A percentile compares a stretch with the other conserved stretches of the same genome.
phyloP scores from a whole-genome alignment of 2,329 filamentous ascomycete genomes.

The Beauveria scarabaeidicola region DNA sequence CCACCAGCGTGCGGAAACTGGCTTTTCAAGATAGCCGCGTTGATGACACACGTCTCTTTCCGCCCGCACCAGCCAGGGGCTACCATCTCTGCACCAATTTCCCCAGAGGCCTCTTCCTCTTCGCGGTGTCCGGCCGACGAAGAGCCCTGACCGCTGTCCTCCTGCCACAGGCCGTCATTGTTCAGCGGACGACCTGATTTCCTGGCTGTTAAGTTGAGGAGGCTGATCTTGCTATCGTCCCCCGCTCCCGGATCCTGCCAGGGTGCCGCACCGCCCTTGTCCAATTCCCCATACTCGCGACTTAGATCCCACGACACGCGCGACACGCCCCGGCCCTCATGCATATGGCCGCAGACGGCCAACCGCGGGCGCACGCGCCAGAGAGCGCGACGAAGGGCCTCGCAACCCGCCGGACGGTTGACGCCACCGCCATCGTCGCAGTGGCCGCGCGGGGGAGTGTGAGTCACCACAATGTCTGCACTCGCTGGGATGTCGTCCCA shows the following conservation, averaged over 20 bases:
- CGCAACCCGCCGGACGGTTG: slow-evolving; percentile 46
- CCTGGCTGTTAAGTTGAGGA: not conserved
- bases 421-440: slow-evolving; percentile 40
- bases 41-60: slow-evolving; percentile 68
- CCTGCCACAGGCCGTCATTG: slow-evolving; percentile 1
- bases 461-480: slow-evolving; percentile 60
- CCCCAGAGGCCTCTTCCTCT: not conserved
- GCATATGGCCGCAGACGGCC: slow-evolving; percentile 64
- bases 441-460: slow-evolving; percentile 56
- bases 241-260: slow-evolving; percentile 54
- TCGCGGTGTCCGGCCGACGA: not conserved
- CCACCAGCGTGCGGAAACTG: slow-evolving; percentile 54
- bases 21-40: slow-evolving; percentile 65
- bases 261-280: slow-evolving; percentile 27
- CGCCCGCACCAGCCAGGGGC: slow-evolving; percentile 36
- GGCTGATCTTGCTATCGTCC: slow-evolving; percentile 33
- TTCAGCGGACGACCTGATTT: not conserved
- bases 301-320: slow-evolving; percentile 51
- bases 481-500: slow-evolving; percentile 56
- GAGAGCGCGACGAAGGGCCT: slow-evolving; percentile 46
- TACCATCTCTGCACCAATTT: slow-evolving; percentile 21
- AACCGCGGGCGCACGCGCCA: slow-evolving; percentile 55
- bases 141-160: not conserved
- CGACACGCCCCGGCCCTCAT: slow-evolving; percentile 57
- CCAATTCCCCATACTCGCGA: slow-evolving; percentile 27